A percentile compares a stretch with the other conserved stretches of the same genome.
Evolutionary conservation across 2,329 filamentous ascomycete species (phyloP).

Genomic region (Penicillium sp.): DNA sequence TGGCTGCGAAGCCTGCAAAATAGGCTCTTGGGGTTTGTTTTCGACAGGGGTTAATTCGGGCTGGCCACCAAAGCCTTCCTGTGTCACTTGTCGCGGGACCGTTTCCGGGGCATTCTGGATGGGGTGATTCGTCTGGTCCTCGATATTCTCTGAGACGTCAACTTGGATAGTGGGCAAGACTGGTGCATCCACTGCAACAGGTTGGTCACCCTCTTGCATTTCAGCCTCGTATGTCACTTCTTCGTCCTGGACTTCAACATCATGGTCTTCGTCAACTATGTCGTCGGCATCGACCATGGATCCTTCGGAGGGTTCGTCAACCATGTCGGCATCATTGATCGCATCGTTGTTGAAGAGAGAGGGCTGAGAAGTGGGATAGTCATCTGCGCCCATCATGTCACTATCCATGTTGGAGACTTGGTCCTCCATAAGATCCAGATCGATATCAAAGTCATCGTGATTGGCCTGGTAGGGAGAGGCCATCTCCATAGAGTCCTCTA

Average conservation of each 20-base stretch:
- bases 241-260: slow-evolving; percentile 32
- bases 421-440: slow-evolving; percentile 57
- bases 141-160: slow-evolving; percentile 9
- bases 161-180: slow-evolving; percentile 22
- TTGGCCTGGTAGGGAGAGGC: slow-evolving; percentile 40
- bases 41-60: not conserved
- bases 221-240: slow-evolving; percentile 38
- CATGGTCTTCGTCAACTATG: slow-evolving; percentile 26
- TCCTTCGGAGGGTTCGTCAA: slow-evolving; percentile 43
- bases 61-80: not conserved
- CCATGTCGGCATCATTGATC: slow-evolving; percentile 47
- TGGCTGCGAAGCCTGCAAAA: not conserved
- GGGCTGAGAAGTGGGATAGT: slow-evolving; percentile 32
- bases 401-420: slow-evolving; percentile 58
- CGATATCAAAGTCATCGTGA: slow-evolving; percentile 57
- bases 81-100: not conserved
- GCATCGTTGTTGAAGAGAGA: slow-evolving; percentile 31
- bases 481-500: slow-evolving; percentile 48
- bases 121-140: slow-evolving; percentile 4
- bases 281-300: slow-evolving; percentile 39
- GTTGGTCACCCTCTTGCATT: slow-evolving; percentile 41
- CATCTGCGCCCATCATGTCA: slow-evolving; percentile 42
- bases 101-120: slow-evolving; percentile 6
- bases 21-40: not conserved
- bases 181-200: slow-evolving; percentile 33